Conservation (phyloP, 257 asterid genomes). For the Echium plantagineum region DNA sequence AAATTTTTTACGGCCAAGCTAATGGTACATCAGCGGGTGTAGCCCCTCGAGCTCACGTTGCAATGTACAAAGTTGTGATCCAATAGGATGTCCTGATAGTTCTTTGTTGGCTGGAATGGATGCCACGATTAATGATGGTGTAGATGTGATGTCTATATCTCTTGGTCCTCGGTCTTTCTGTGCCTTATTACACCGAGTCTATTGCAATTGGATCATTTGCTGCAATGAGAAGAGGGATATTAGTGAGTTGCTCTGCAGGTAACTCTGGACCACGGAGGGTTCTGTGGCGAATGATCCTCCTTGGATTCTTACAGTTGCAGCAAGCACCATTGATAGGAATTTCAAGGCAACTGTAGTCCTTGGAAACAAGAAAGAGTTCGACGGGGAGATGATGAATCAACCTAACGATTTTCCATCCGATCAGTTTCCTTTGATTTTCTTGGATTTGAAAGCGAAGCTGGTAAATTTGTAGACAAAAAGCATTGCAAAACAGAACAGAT, state of each 20-base stretch:
- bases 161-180: no score
- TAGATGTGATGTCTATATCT: no score
- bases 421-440: constrained; percentile 6
- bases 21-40: constrained; percentile 41
- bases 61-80: no score
- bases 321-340: constrained; percentile 7
- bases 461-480: neutral
- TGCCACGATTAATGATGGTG: no score
- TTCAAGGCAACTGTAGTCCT: constrained; percentile 1
- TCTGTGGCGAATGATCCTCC: no score
- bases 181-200: no score
- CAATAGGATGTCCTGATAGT: no score
- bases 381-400: constrained; percentile 11
- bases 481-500: neutral
- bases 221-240: no score
- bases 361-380: constrained; percentile 7
- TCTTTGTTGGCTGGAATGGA: constrained; percentile 32
- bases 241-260: no score
- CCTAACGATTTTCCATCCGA: constrained; percentile 3
- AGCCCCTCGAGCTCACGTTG: constrained; percentile 47
- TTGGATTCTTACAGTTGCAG: constrained; percentile 23
- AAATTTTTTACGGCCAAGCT: constrained; percentile 27
- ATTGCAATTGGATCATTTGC: no score
- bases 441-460: neutral
- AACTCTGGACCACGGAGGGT: no score